Percentiles rank a stretch among this genome's conserved stretches.
phyloP scores from a whole-genome alignment of 176 grass and related monocot species.

The Cenchrus purpureus region DNA sequence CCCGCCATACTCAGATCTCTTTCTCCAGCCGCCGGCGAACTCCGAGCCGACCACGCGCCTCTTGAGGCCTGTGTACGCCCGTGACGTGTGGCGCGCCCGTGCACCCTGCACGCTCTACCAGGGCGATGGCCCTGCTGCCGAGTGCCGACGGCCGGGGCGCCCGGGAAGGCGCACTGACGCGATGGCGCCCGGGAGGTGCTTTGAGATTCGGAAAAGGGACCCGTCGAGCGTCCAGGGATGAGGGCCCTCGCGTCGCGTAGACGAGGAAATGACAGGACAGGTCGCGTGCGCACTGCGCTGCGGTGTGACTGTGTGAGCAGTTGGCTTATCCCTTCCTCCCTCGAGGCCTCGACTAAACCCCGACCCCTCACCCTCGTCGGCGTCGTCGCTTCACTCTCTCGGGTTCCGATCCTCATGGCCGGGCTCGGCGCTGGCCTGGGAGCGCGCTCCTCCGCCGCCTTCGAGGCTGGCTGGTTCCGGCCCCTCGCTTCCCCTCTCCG shows the following conservation, averaged over 20 bases:
- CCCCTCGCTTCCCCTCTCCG: background rate
- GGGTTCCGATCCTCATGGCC: conserved; percentile 17
- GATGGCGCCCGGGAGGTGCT: background rate
- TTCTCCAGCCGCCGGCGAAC: too few relatives aligned
- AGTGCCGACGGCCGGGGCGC: too few relatives aligned
- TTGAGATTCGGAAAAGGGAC: background rate
- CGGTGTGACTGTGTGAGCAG: too few relatives aligned
- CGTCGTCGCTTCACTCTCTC: background rate
- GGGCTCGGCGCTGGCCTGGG: conserved; percentile 15
- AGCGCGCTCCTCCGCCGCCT: background rate
- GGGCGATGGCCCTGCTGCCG: too few relatives aligned
- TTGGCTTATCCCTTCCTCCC: conserved; percentile 16
- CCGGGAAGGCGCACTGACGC: too few relatives aligned
- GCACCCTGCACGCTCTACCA: too few relatives aligned
- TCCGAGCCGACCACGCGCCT: too few relatives aligned
- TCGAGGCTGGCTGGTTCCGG: conserved; percentile 3
- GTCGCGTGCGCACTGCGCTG: background rate
- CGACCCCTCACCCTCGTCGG: background rate
- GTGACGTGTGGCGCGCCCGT: too few relatives aligned
- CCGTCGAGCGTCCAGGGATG: background rate
- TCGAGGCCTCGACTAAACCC: background rate
- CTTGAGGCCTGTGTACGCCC: too few relatives aligned
- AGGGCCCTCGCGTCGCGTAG: background rate
- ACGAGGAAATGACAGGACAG: background rate
- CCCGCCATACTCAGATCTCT: too few relatives aligned